These are phyloP conservation scores for Venturia asperata DNA, from an alignment of 2,329 filamentous ascomycete species.

Conservation along the genomic window DNA sequence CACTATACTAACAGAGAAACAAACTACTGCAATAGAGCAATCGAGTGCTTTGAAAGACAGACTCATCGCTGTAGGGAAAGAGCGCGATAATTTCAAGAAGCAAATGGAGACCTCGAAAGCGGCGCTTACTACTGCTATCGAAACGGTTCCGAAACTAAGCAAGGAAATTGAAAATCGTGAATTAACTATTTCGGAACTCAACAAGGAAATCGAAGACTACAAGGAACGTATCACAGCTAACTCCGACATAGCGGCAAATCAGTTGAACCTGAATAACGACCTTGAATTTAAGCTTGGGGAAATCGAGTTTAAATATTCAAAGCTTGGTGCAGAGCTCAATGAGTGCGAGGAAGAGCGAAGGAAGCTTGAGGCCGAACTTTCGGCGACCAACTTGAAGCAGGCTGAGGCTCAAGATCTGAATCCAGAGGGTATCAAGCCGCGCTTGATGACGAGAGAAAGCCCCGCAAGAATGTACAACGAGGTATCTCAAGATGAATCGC, in stretches of 20 bases:
- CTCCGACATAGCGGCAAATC: background rate
- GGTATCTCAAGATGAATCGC: background rate
- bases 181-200: too few species aligned
- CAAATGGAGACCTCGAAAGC: background rate
- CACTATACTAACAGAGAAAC: too few species aligned
- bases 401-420: background rate
- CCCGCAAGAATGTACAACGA: background rate
- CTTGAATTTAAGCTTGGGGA: background rate
- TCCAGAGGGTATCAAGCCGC: background rate
- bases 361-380: background rate
- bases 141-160: background rate
- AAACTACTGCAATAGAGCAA: too few species aligned
- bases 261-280: background rate
- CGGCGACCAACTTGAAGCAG: background rate
- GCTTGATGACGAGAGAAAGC: background rate
- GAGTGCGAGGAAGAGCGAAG: background rate
- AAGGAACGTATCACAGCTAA: background rate
- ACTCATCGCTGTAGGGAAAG: too few species aligned
- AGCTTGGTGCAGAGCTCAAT: too few species aligned
- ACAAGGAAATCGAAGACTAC: too few species aligned
- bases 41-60: too few species aligned
- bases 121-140: background rate
- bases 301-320: too few species aligned
- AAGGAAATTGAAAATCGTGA: background rate
- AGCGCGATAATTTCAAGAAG: too few species aligned